Conservation (phyloP, 73 alveolate species). For the Blepharisma japonicum region DNA sequence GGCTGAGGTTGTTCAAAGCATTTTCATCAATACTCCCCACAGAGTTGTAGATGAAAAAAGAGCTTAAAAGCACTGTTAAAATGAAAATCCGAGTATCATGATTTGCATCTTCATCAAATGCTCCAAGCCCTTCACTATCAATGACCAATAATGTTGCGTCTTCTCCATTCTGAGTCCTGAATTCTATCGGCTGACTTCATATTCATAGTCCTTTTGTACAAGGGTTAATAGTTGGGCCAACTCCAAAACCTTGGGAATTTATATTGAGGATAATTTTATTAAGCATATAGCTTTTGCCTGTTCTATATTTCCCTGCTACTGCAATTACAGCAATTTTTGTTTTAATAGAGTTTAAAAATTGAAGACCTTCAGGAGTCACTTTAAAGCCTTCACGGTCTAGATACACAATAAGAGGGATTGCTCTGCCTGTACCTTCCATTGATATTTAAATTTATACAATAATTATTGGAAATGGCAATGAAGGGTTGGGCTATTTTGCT, state of each 20-base stretch:
- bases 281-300: slow-evolving; percentile 83
- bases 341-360: slow-evolving; percentile 62
- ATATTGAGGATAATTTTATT: slow-evolving; percentile 77
- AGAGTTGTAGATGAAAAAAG: slow-evolving; percentile 85
- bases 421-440: neutral
- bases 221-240: slow-evolving; percentile 68
- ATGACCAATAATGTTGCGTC: slow-evolving; percentile 47
- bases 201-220: slow-evolving; percentile 99
- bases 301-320: slow-evolving; percentile 88
- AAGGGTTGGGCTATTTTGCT: too few relatives aligned
- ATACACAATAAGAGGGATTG: slow-evolving; percentile 12
- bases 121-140: slow-evolving; percentile 97
- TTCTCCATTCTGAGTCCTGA: slow-evolving; percentile 63
- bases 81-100: slow-evolving; percentile 89
- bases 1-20: slow-evolving; percentile 61
- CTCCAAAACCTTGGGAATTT: slow-evolving; percentile 81
- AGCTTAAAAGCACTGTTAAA: slow-evolving; percentile 78
- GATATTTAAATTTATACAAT: too few relatives aligned
- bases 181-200: slow-evolving; percentile 91
- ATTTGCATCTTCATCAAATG: slow-evolving; percentile 83
- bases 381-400: slow-evolving; percentile 50
- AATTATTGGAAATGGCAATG: too few relatives aligned
- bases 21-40: slow-evolving; percentile 96
- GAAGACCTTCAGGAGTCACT: slow-evolving; percentile 79
- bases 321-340: slow-evolving; percentile 77